A percentile compares a stretch with the other conserved stretches of the same genome.
These are phyloP conservation scores for Sistotremastrum niveocremeum DNA, from an alignment of 768 basidiomycete species.

Conservation along the genomic window DNA sequence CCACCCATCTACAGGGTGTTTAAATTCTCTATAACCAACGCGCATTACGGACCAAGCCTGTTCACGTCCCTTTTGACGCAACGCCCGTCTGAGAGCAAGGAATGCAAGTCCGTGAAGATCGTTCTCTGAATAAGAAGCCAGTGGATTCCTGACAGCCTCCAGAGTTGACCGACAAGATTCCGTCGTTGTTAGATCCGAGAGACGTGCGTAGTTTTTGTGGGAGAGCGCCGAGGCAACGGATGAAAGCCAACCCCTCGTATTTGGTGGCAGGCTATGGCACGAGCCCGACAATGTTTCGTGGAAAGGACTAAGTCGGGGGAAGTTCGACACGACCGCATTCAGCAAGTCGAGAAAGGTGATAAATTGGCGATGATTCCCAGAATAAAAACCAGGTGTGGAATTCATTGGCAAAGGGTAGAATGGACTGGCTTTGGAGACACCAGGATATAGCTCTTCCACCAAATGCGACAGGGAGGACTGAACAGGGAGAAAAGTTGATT, in stretches of 20 bases:
- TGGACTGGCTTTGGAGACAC: constrained; percentile 6
- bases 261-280: no score
- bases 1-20: no score
- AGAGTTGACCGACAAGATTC: constrained; percentile 12
- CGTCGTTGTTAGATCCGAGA: constrained; percentile 7
- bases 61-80: constrained; percentile 37
- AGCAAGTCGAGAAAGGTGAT: no score
- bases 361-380: no score
- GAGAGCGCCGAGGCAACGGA: no score
- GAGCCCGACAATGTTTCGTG: no score
- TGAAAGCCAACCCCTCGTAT: no score
- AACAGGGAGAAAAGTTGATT: constrained; percentile 24
- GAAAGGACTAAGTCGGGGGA: no score
- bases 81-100: constrained; percentile 26
- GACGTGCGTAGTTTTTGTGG: constrained; percentile 1
- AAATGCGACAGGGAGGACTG: constrained; percentile 55
- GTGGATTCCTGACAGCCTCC: constrained; percentile 10
- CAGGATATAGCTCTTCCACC: constrained; percentile 33
- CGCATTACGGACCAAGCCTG: constrained; percentile 49
- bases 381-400: no score
- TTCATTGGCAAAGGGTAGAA: no score
- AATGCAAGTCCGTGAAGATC: constrained; percentile 26
- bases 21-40: constrained; percentile 48
- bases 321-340: no score
- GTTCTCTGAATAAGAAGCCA: constrained; percentile 2